These are phyloP conservation scores for Gigaspora rosea DNA, from an alignment of 192 early-diverging fungal species.

Conservation along the genomic window DNA sequence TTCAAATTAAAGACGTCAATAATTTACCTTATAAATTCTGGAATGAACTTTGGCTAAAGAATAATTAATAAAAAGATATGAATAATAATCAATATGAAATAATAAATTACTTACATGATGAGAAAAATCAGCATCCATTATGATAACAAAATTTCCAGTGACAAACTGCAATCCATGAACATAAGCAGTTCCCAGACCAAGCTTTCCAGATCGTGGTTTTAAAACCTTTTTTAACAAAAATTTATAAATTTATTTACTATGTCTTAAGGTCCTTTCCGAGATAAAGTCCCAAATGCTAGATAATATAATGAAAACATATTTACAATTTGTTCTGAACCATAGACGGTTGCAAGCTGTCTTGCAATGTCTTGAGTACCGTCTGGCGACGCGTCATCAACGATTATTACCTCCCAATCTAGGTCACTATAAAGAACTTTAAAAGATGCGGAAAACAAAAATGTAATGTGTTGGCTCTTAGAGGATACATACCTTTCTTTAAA, in stretches of 20 bases:
- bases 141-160: conserved; percentile 94
- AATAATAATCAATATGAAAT: background rate
- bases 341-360: conserved; percentile 80
- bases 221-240: conserved; percentile 58
- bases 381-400: conserved; percentile 94
- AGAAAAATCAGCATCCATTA: conserved; percentile 99
- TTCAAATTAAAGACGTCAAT: background rate
- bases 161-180: conserved; percentile 92
- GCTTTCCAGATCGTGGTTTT: conserved; percentile 92
- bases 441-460: background rate
- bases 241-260: background rate
- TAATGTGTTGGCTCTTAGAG: background rate
- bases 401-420: conserved; percentile 94
- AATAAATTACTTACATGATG: conserved; percentile 74
- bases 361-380: conserved; percentile 96
- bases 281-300: background rate
- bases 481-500: conserved; percentile 68
- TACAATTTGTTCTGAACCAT: conserved; percentile 88
- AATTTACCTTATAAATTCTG: conserved; percentile 82
- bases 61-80: background rate
- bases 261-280: background rate
- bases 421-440: conserved; percentile 47
- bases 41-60: conserved; percentile 91
- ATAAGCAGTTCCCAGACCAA: conserved; percentile 94
- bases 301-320: conserved; percentile 20